Evolutionary conservation across 257 asterid genomes (phyloP).

Genomic region (Solanum rostratum): DNA sequence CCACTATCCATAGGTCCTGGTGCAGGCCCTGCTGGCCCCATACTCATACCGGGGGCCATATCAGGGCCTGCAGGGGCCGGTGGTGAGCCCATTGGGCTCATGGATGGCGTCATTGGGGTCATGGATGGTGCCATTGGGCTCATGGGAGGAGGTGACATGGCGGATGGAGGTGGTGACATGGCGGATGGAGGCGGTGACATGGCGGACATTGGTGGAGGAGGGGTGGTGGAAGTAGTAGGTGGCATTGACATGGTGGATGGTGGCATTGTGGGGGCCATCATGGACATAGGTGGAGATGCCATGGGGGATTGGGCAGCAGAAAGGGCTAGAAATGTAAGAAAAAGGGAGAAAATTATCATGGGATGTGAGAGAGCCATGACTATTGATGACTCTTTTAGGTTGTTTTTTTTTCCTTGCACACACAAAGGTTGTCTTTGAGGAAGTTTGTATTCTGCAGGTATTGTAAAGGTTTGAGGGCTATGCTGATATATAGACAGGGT

Average conservation of each 20-base stretch:
- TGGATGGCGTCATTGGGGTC: not conserved
- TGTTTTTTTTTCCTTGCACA: not conserved
- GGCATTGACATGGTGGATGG: conserved; percentile 12
- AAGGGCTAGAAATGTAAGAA: not conserved
- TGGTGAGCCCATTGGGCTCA: not conserved
- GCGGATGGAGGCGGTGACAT: not conserved
- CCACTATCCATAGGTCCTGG: not conserved
- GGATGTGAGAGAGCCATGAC: conserved; percentile 12
- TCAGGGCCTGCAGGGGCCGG: conserved; percentile 10
- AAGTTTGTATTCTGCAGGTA: not conserved
- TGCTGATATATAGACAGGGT: not conserved
- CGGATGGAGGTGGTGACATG: not conserved
- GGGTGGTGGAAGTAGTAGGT: not conserved
- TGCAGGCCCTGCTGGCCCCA: conserved; percentile 4
- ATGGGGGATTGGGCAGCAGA: conserved; percentile 19
- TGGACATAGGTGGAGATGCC: no score
- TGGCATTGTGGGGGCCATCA: conserved; percentile 14
- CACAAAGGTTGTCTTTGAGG: not conserved
- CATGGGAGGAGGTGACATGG: conserved; percentile 2
- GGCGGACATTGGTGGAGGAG: conserved; percentile 4
- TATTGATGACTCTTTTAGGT: not conserved
- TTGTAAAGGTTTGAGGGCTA: not conserved
- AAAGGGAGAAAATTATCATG: conserved; percentile 5
- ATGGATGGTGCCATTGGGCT: not conserved
- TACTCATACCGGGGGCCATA: conserved; percentile 4